Conservation (phyloP, 495 filamentous ascomycete genomes). For the Lasiosphaeris hirsuta region DNA sequence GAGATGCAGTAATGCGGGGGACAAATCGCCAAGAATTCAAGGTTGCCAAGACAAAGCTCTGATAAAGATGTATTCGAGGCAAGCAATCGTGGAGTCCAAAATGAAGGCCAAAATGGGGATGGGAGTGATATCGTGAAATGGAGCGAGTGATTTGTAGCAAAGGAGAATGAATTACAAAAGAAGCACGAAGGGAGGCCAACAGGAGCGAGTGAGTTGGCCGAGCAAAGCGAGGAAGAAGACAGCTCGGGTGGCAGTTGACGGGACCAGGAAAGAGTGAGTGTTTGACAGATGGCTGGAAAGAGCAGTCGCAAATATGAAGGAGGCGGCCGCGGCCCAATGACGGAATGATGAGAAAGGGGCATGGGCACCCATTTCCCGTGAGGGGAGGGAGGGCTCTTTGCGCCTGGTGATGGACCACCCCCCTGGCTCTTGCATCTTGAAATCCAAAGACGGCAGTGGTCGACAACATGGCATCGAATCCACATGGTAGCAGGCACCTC, state of each 20-base stretch:
- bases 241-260: too few relatives aligned
- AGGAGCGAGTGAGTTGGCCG: neutral
- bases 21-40: neutral
- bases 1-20: neutral
- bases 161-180: neutral
- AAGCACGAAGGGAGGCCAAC: neutral
- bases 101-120: constrained; percentile 8
- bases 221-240: neutral
- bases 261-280: too few relatives aligned
- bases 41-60: constrained; percentile 1
- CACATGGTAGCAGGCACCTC: too few relatives aligned
- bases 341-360: constrained; percentile 2
- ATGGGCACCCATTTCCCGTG: too few relatives aligned
- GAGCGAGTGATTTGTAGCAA: constrained; percentile 7
- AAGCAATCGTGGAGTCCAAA: neutral
- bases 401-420: too few relatives aligned
- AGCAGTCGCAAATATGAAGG: neutral
- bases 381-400: too few relatives aligned
- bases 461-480: too few relatives aligned
- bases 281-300: neutral
- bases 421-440: too few relatives aligned
- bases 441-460: too few relatives aligned
- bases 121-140: neutral
- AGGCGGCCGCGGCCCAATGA: neutral
- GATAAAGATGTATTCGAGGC: neutral